These are phyloP conservation scores for Talaromyces ruber DNA, from an alignment of 495 filamentous ascomycete species.

Conservation along the genomic window DNA sequence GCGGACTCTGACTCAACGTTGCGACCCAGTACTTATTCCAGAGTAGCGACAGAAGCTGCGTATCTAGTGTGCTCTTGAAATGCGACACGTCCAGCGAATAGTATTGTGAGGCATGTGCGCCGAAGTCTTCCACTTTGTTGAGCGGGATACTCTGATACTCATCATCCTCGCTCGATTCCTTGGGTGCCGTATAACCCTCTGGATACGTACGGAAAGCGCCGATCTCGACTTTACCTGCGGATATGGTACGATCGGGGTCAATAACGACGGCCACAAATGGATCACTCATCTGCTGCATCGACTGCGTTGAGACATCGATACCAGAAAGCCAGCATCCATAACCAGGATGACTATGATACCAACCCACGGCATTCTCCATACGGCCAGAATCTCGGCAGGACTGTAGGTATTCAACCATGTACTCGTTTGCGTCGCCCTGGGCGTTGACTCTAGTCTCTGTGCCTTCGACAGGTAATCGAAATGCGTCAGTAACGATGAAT, in stretches of 20 bases:
- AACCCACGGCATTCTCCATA: constrained; percentile 87
- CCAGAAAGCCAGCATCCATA: constrained; percentile 98
- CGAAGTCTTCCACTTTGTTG: constrained; percentile 91
- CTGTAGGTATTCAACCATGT: constrained; percentile 79
- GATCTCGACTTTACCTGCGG: constrained; percentile 91
- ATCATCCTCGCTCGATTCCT: constrained; percentile 36
- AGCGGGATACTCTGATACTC: constrained; percentile 72
- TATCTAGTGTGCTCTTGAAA: constrained; percentile 88
- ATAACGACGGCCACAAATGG: constrained; percentile 96
- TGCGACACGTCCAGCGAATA: constrained; percentile 86
- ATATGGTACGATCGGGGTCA: constrained; percentile 94
- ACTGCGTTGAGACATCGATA: constrained; percentile 88
- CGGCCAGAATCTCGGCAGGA: constrained; percentile 66
- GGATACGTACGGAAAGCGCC: constrained; percentile 93
- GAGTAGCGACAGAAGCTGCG: constrained; percentile 71
- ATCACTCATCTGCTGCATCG: constrained; percentile 77
- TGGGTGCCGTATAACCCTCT: constrained; percentile 55
- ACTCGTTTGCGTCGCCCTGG: constrained; percentile 90
- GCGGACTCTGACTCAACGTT: constrained; percentile 89
- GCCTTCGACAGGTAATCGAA: constrained; percentile 90
- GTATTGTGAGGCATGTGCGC: constrained; percentile 81
- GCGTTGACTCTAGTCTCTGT: constrained; percentile 98
- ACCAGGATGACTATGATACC: constrained; percentile 97
- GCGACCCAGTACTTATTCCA: constrained; percentile 99
- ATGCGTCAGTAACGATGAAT: constrained; percentile 90